A percentile compares a stretch with the other conserved stretches of the same genome.
Conservation (phyloP, 306 rosid species). For the Sicyos edulis region DNA sequence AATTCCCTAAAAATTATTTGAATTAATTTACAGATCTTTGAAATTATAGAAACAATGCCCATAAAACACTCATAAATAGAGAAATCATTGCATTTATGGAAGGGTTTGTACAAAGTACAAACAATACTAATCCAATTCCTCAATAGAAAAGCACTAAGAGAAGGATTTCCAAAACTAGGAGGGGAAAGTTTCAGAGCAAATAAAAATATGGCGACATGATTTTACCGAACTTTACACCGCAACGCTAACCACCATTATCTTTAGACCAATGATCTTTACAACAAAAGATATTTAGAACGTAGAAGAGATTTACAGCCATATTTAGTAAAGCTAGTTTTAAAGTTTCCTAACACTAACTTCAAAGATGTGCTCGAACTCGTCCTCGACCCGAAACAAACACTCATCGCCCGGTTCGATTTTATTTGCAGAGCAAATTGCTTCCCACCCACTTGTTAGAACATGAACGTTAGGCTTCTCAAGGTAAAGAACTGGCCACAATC, state of each 20-base stretch:
- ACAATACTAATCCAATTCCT: background rate
- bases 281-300: background rate
- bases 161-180: background rate
- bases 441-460: slow-evolving; percentile 45
- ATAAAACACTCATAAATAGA: background rate
- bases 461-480: slow-evolving; percentile 18
- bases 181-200: background rate
- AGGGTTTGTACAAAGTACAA: background rate
- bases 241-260: background rate
- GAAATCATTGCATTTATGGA: background rate
- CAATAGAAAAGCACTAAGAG: background rate
- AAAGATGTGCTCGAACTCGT: slow-evolving; percentile 20
- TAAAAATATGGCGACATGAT: background rate
- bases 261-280: background rate
- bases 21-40: too few relatives aligned
- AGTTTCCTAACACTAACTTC: slow-evolving; percentile 19
- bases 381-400: slow-evolving; percentile 34
- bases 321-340: background rate
- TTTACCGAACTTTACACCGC: background rate
- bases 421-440: slow-evolving; percentile 38
- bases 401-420: slow-evolving; percentile 36
- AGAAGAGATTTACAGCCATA: background rate
- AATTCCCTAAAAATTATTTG: too few relatives aligned
- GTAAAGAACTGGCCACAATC: slow-evolving; percentile 53
- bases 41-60: too few relatives aligned